Evolutionary conservation across 495 filamentous ascomycete genomes (phyloP).

Genomic region (Achaetomiella virescens): DNA sequence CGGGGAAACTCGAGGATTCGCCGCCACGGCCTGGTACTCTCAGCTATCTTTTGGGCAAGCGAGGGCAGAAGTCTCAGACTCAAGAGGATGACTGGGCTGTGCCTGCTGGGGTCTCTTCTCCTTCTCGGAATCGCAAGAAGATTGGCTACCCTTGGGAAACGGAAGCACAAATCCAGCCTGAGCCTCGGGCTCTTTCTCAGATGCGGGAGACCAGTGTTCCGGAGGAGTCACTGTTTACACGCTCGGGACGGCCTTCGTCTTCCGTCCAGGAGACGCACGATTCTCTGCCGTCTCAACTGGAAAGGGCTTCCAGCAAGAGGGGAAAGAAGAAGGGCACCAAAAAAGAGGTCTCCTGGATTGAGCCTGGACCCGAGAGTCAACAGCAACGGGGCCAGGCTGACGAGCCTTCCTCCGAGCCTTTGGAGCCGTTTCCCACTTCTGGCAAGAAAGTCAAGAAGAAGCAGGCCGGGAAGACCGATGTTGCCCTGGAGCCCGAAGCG

Average conservation of each 20-base stretch:
- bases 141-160: not conserved
- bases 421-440: not conserved
- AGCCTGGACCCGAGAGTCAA: constrained; percentile 5
- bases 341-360: constrained; percentile 21
- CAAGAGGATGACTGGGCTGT: constrained; percentile 11
- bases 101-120: constrained; percentile 1
- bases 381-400: not conserved
- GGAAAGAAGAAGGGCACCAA: constrained; percentile 27
- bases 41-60: constrained; percentile 13
- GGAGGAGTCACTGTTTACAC: not conserved
- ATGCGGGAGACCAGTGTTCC: not conserved
- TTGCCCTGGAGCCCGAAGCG: constrained; percentile 9
- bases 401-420: not conserved
- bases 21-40: constrained; percentile 8
- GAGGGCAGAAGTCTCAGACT: not conserved
- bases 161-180: not conserved
- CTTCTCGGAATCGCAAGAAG: not conserved
- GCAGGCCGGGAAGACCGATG: constrained; percentile 22
- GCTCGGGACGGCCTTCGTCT: not conserved
- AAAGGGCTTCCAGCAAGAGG: constrained; percentile 20
- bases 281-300: not conserved
- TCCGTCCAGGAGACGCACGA: not conserved
- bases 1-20: constrained; percentile 13
- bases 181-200: not conserved
- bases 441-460: constrained; percentile 32